phyloP scores from a whole-genome alignment of 2,329 filamentous ascomycete species.

The Epichloe brachyelytri region DNA sequence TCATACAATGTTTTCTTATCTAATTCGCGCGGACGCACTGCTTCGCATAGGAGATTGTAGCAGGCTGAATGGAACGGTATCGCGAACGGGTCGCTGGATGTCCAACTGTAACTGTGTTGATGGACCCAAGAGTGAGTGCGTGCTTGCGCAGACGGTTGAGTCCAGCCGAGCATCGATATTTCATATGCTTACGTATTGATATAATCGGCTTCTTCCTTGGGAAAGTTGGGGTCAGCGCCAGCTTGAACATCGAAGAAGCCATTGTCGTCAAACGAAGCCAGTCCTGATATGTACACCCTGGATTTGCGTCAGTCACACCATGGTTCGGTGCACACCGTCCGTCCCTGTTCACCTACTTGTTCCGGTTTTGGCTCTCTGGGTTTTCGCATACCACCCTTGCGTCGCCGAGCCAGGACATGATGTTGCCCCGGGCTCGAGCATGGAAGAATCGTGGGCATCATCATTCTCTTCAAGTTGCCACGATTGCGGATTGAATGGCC shows the following conservation, averaged over 20 bases:
- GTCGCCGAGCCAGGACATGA: conserved; percentile 1
- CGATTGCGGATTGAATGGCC: background rate
- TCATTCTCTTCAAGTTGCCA: background rate
- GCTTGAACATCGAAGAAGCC: background rate
- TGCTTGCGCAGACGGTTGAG: no score
- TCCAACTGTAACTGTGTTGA: background rate
- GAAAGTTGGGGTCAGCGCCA: background rate
- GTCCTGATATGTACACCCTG: background rate
- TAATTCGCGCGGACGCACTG: background rate
- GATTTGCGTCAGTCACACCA: background rate
- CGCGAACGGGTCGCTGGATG: background rate
- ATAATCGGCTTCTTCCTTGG: background rate
- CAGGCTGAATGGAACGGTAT: background rate
- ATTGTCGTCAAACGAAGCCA: background rate
- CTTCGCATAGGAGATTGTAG: background rate
- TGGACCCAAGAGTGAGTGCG: background rate
- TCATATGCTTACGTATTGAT: background rate
- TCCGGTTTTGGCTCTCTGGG: background rate
- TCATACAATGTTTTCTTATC: background rate
- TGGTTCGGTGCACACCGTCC: background rate
- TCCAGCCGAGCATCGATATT: background rate
- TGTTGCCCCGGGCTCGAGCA: background rate
- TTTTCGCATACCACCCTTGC: background rate
- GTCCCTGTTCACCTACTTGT: background rate
- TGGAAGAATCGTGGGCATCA: background rate